Percentiles rank a stretch among this genome's conserved stretches.
phyloP scores from a whole-genome alignment of 2,329 filamentous ascomycete species.

The Fusarium domesticum region DNA sequence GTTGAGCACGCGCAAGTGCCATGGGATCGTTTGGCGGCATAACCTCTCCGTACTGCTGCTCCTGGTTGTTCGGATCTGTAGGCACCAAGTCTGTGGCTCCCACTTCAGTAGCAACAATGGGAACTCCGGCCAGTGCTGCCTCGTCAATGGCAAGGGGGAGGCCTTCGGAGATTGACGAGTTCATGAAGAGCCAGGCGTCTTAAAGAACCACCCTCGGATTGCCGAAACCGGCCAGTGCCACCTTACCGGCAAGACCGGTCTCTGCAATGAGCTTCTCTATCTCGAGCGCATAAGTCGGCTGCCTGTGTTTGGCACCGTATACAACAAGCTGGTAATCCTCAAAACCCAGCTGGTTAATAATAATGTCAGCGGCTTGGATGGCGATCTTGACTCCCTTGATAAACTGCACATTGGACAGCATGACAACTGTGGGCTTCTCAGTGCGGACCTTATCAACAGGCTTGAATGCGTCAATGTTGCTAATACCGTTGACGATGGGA shows the following conservation, averaged over 20 bases:
- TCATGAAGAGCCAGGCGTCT: slow-evolving; percentile 23
- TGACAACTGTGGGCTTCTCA: slow-evolving; percentile 17
- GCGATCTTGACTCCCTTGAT: slow-evolving; percentile 21
- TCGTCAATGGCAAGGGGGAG: slow-evolving; percentile 19
- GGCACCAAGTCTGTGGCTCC: slow-evolving; percentile 19
- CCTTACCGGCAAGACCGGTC: slow-evolving; percentile 8
- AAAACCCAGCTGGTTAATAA: slow-evolving; percentile 18
- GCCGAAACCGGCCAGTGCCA: slow-evolving; percentile 18
- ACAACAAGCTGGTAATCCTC: slow-evolving; percentile 17
- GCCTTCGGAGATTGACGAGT: slow-evolving; percentile 21
- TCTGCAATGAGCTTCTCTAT: slow-evolving; percentile 22
- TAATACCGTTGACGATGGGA: slow-evolving; percentile 23
- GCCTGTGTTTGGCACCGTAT: slow-evolving; percentile 20
- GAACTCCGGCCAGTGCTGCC: slow-evolving; percentile 17
- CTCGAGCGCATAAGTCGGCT: slow-evolving; percentile 17
- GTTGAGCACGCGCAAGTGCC: slow-evolving; percentile 16
- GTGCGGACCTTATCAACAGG: slow-evolving; percentile 20
- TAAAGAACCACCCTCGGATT: slow-evolving; percentile 17
- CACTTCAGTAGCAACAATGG: slow-evolving; percentile 20
- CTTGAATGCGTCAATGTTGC: slow-evolving; percentile 17
- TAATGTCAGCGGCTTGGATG: slow-evolving; percentile 19
- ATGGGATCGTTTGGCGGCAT: slow-evolving; percentile 19
- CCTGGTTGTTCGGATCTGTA: slow-evolving; percentile 15
- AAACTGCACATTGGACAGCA: slow-evolving; percentile 20
- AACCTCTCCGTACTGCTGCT: slow-evolving; percentile 20